Evolutionary conservation across 345 rosid species (phyloP).

Genomic region (Brassica nigra): DNA sequence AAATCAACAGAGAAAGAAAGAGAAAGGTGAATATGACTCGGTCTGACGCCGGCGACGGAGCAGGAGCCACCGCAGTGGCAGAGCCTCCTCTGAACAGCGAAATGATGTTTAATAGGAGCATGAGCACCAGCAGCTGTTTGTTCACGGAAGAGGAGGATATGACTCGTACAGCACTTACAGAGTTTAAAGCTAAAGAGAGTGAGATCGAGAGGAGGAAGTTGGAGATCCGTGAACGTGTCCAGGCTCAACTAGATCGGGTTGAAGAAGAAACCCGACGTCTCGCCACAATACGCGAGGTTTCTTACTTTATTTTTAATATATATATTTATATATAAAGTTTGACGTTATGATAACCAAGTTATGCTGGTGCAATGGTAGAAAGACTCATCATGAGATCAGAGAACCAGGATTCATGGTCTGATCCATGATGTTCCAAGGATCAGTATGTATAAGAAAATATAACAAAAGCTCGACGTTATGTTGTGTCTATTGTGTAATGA

Average conservation of each 20-base stretch:
- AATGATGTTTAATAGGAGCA: background rate
- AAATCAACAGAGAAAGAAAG: background rate
- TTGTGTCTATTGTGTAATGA: background rate
- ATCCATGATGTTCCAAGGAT: background rate
- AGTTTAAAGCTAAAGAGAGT: background rate
- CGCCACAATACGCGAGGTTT: background rate
- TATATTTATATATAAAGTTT: background rate
- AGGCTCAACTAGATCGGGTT: background rate
- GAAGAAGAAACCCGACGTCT: background rate
- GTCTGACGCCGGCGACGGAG: background rate
- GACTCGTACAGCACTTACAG: background rate
- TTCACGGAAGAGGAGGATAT: background rate
- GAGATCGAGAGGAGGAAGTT: background rate
- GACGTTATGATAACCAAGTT: background rate
- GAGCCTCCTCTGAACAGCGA: background rate
- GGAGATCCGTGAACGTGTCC: background rate
- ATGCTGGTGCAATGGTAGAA: background rate
- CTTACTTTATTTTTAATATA: background rate
- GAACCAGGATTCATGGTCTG: background rate
- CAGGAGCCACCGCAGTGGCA: background rate
- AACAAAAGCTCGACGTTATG: background rate
- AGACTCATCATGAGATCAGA: background rate
- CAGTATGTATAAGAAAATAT: background rate
- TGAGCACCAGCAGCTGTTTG: background rate
- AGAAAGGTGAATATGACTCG: background rate